These are phyloP conservation scores for Neotropicomus parvogracilis DNA, from an alignment of 1,284 basidiomycete species.

Conservation along the genomic window DNA sequence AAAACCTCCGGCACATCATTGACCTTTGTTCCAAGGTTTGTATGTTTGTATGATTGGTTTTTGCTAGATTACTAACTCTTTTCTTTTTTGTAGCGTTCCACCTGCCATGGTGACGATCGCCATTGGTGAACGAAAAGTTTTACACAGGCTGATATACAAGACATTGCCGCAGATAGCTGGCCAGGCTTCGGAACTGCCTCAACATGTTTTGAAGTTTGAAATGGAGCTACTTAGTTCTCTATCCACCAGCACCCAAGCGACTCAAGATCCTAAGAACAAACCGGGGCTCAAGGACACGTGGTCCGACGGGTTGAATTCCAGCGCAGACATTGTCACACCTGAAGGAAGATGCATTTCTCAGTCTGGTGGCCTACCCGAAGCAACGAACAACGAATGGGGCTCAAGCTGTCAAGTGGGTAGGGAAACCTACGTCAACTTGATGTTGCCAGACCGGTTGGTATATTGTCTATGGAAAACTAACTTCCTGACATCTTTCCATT, in stretches of 20 bases:
- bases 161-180: conserved; percentile 27
- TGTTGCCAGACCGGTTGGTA: conserved; percentile 58
- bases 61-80: conserved; percentile 3
- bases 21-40: conserved; percentile 57
- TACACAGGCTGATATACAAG: conserved; percentile 59
- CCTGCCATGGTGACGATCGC: conserved; percentile 36
- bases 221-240: conserved; percentile 25
- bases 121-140: conserved; percentile 37
- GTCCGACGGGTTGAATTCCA: neutral
- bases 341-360: neutral
- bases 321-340: neutral
- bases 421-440: conserved; percentile 41
- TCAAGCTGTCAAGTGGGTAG: conserved; percentile 21
- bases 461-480: conserved; percentile 1
- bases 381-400: neutral
- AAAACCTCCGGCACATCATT: conserved; percentile 33
- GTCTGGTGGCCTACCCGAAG: neutral
- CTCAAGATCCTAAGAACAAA: neutral
- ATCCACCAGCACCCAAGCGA: neutral
- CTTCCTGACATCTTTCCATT: conserved; percentile 9
- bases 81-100: conserved; percentile 43
- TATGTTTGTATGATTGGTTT: conserved; percentile 2
- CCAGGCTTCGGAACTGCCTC: conserved; percentile 10
- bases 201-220: conserved; percentile 38
- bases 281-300: neutral